These are phyloP conservation scores for Aspergillus ruber DNA, from an alignment of 2,329 filamentous ascomycete species.

Conservation along the genomic window DNA sequence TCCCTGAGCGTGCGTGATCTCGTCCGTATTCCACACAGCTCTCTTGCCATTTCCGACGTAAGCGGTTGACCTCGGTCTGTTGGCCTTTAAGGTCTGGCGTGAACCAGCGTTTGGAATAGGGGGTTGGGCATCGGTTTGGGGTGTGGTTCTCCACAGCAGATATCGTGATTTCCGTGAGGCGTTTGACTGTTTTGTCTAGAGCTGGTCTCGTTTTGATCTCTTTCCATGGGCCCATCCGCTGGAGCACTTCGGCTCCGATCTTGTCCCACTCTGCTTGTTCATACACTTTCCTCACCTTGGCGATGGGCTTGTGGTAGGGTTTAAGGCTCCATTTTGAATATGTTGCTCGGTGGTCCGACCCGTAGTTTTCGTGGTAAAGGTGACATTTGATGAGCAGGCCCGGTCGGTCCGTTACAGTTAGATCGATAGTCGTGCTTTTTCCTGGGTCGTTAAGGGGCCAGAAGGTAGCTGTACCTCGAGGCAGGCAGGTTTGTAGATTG, in stretches of 20 bases:
- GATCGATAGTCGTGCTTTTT: constrained; percentile 8
- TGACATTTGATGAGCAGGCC: constrained; percentile 14
- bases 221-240: too few species aligned
- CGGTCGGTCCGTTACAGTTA: constrained; percentile 10
- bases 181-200: constrained; percentile 3
- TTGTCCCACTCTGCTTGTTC: too few species aligned
- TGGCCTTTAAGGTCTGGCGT: constrained; percentile 12
- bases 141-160: constrained; percentile 10
- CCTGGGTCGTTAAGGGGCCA: constrained; percentile 8
- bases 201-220: too few species aligned
- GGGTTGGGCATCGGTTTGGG: constrained; percentile 7
- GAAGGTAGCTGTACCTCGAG: constrained; percentile 5
- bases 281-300: too few species aligned
- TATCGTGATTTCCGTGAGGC: constrained; percentile 2
- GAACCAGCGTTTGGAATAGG: constrained; percentile 17
- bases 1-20: background rate
- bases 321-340: constrained; percentile 20
- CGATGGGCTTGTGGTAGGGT: too few species aligned
- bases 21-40: constrained; percentile 8
- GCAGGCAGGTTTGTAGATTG: constrained; percentile 6
- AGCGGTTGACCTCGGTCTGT: constrained; percentile 9
- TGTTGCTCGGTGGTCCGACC: constrained; percentile 14
- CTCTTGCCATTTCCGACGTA: constrained; percentile 11
- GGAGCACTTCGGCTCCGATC: too few species aligned
- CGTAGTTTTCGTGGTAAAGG: constrained; percentile 18